Percentiles rank a stretch among this genome's conserved stretches.
Conservation (phyloP, 192 early-diverging fungal species). For the Lobosporangium transversale region DNA sequence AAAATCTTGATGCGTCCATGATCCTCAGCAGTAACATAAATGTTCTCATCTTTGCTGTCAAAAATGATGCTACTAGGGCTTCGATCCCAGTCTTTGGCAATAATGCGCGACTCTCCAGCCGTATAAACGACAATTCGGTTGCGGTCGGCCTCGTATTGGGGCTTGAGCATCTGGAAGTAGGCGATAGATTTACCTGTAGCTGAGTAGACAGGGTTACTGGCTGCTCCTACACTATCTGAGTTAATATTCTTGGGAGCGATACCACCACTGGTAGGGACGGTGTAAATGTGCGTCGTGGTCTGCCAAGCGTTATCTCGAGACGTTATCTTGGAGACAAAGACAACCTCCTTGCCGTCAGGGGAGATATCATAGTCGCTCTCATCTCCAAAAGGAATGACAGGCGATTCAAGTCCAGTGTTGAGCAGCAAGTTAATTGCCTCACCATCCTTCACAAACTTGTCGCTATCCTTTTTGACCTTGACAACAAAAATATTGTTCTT, state of each 20-base stretch:
- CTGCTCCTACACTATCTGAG: slow-evolving; percentile 63
- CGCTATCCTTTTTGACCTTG: slow-evolving; percentile 48
- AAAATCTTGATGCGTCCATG: slow-evolving; percentile 73
- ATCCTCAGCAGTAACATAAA: slow-evolving; percentile 75
- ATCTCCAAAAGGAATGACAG: slow-evolving; percentile 67
- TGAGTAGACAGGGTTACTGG: slow-evolving; percentile 70
- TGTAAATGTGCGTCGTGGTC: slow-evolving; percentile 78
- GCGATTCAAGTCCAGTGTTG: slow-evolving; percentile 57
- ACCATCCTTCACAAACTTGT: slow-evolving; percentile 55
- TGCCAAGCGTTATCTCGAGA: slow-evolving; percentile 75
- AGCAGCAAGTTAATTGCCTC: slow-evolving; percentile 65
- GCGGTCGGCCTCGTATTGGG: slow-evolving; percentile 81
- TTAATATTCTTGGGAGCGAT: slow-evolving; percentile 58
- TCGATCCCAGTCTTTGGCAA: slow-evolving; percentile 71
- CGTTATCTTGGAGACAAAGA: slow-evolving; percentile 77
- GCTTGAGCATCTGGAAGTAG: slow-evolving; percentile 78
- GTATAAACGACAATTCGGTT: slow-evolving; percentile 72
- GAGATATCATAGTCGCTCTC: slow-evolving; percentile 71
- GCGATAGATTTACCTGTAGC: slow-evolving; percentile 71
- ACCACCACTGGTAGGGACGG: slow-evolving; percentile 63
- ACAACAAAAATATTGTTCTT: slow-evolving; percentile 70
- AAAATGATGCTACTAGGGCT: slow-evolving; percentile 68
- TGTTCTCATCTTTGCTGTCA: slow-evolving; percentile 60
- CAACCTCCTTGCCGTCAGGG: slow-evolving; percentile 69
- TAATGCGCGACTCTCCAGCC: slow-evolving; percentile 43